phyloP scores from a whole-genome alignment of 73 alveolate species.

The Tetrahymena elliotti region DNA sequence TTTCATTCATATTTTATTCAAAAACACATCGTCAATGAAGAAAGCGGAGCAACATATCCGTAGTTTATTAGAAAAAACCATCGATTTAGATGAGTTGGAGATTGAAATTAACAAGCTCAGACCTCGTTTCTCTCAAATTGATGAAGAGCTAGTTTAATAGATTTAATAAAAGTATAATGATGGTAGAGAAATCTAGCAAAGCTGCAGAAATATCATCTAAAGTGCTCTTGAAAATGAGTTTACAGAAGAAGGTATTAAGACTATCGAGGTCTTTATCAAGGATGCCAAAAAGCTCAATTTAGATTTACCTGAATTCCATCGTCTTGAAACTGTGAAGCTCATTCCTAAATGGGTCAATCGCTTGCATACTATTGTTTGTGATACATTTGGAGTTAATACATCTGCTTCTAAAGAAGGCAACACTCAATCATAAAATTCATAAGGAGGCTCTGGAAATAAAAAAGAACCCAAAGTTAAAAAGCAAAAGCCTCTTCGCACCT shows the following conservation, averaged over 20 bases:
- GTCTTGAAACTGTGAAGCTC: background rate
- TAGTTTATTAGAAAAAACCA: background rate
- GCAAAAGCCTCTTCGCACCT: background rate
- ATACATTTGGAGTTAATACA: background rate
- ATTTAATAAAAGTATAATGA: background rate
- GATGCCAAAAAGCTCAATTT: background rate
- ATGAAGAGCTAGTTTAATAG: background rate
- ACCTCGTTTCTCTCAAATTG: background rate
- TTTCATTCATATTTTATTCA: too few species aligned
- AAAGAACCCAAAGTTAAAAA: background rate
- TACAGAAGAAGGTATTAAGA: background rate
- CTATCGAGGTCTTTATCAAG: background rate
- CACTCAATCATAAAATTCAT: background rate
- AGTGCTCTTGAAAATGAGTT: background rate
- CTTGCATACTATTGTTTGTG: background rate
- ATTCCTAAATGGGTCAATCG: background rate
- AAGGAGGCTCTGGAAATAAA: background rate
- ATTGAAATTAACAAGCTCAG: background rate
- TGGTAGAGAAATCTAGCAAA: background rate
- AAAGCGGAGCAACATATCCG: background rate
- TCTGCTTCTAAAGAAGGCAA: background rate
- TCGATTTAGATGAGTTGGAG: background rate
- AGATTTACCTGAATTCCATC: background rate
- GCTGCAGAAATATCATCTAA: background rate
- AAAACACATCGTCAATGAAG: background rate